These are phyloP conservation scores for Euphrasia arctica DNA, from an alignment of 305 asterid genomes.

Conservation along the genomic window DNA sequence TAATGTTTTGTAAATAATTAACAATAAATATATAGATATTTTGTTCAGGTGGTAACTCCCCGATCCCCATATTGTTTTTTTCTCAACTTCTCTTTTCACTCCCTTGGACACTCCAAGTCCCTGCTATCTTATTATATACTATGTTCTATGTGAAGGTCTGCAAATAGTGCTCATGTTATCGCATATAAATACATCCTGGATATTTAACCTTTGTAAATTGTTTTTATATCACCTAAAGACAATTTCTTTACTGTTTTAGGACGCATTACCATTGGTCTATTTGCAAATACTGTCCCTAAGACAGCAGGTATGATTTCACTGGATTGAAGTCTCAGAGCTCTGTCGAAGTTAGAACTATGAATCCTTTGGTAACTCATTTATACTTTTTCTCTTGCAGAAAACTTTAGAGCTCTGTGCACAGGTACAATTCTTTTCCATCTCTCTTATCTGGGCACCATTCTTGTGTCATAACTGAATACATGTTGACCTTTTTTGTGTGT, in stretches of 20 bases:
- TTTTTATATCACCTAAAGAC: not conserved
- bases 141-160: not conserved
- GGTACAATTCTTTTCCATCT: slow-evolving; percentile 37
- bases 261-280: slow-evolving; percentile 87
- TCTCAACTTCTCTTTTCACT: no score
- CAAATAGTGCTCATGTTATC: not conserved
- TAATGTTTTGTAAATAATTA: no score
- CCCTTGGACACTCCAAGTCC: no score
- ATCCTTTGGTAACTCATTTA: slow-evolving; percentile 13
- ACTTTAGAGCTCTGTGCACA: slow-evolving; percentile 80
- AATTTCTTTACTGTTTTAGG: slow-evolving; percentile 42
- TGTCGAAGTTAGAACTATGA: not conserved
- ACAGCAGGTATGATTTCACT: slow-evolving; percentile 63
- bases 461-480: slow-evolving; percentile 1
- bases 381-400: slow-evolving; percentile 45
- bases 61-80: no score
- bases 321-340: slow-evolving; percentile 8
- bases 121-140: no score
- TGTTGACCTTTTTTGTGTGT: slow-evolving; percentile 1
- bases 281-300: slow-evolving; percentile 92
- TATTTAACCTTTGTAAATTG: not conserved
- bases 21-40: no score
- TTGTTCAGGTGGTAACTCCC: no score
- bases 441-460: slow-evolving; percentile 8
- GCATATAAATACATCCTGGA: not conserved